Percentiles rank a stretch among this genome's conserved stretches.
These are phyloP conservation scores for Lepiota subincarnata DNA, from an alignment of 768 basidiomycete species.

Conservation along the genomic window DNA sequence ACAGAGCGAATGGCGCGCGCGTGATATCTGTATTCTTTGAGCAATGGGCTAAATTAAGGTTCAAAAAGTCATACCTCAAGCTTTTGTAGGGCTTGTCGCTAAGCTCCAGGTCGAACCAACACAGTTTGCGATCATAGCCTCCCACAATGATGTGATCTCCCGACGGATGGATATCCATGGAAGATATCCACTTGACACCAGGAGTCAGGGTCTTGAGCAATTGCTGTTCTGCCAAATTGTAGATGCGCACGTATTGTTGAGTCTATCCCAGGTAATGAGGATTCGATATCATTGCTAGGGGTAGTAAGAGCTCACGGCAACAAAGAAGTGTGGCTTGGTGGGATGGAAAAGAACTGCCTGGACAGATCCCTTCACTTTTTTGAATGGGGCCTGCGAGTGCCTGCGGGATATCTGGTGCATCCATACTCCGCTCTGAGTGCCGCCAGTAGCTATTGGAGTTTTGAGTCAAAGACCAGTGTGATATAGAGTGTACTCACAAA, in stretches of 20 bases:
- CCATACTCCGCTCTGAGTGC: slow-evolving; percentile 81
- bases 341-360: slow-evolving; percentile 96
- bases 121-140: slow-evolving; percentile 94
- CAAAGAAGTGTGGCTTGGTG: slow-evolving; percentile 91
- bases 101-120: slow-evolving; percentile 98
- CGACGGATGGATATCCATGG: slow-evolving; percentile 93
- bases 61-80: slow-evolving; percentile 56
- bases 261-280: slow-evolving; percentile 50
- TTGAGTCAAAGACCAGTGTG: slow-evolving; percentile 13
- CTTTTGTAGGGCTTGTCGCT: slow-evolving; percentile 97
- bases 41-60: slow-evolving; percentile 4
- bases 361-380: slow-evolving; percentile 85
- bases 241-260: slow-evolving; percentile 92
- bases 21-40: slow-evolving; percentile 66
- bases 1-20: slow-evolving; percentile 88
- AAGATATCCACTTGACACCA: slow-evolving; percentile 97
- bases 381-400: slow-evolving; percentile 97
- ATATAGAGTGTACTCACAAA: slow-evolving; percentile 59
- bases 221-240: slow-evolving; percentile 92
- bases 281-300: slow-evolving; percentile 11
- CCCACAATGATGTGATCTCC: slow-evolving; percentile 97
- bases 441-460: slow-evolving; percentile 47
- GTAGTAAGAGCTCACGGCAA: slow-evolving; percentile 66
- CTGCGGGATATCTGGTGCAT: slow-evolving; percentile 93
- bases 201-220: slow-evolving; percentile 90